These are phyloP conservation scores for Podospora conica DNA, from an alignment of 495 filamentous ascomycete species.

Conservation along the genomic window DNA sequence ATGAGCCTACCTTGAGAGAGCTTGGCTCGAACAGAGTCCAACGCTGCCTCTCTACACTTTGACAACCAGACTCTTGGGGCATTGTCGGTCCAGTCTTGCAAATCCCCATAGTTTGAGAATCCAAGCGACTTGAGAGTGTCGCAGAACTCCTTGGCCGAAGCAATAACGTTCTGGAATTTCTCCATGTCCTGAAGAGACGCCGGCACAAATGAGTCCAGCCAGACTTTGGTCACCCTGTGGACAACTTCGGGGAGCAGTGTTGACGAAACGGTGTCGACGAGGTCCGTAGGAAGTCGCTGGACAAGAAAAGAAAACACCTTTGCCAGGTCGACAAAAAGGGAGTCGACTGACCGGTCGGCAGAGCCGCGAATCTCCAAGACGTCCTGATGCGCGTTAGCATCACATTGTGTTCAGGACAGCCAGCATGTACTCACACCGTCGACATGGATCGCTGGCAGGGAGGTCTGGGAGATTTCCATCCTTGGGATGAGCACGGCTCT, in stretches of 20 bases:
- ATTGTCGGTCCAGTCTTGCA: conserved; percentile 74
- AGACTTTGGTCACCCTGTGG: conserved; percentile 58
- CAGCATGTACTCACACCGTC: conserved; percentile 33
- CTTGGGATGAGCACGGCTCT: conserved; percentile 45
- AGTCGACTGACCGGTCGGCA: conserved; percentile 35
- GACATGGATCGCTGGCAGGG: conserved; percentile 30
- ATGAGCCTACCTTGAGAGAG: conserved; percentile 42
- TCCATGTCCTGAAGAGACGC: conserved; percentile 60
- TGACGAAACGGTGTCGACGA: conserved; percentile 56
- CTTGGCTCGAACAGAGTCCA: conserved; percentile 66
- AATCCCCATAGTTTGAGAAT: conserved; percentile 61
- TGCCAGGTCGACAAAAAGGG: conserved; percentile 54
- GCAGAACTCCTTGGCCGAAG: conserved; percentile 56
- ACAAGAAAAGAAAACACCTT: conserved; percentile 59
- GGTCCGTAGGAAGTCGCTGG: conserved; percentile 54
- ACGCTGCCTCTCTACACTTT: conserved; percentile 69
- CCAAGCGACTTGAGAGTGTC: conserved; percentile 52
- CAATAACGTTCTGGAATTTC: conserved; percentile 60
- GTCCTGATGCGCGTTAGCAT: conserved; percentile 17
- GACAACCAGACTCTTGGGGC: conserved; percentile 78
- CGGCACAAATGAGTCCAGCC: conserved; percentile 73
- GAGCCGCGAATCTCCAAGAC: conserved; percentile 27
- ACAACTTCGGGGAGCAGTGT: conserved; percentile 61
- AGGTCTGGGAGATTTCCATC: conserved; percentile 30
- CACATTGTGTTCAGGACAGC: not conserved